phyloP scores from a whole-genome alignment of 495 filamentous ascomycete genomes.

The Penicillium macrosclerotiorum region DNA sequence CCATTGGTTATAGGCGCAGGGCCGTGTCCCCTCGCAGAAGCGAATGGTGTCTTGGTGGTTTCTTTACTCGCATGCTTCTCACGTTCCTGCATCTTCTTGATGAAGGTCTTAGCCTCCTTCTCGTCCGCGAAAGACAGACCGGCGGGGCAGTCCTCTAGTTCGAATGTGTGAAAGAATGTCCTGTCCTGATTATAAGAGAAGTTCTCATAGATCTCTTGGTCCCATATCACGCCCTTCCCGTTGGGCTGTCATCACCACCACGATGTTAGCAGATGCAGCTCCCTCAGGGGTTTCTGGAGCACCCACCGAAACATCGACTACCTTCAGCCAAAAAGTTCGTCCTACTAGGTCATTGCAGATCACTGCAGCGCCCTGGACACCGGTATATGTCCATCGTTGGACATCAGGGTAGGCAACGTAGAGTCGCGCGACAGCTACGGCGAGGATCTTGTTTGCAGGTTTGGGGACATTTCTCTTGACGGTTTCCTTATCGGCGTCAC shows the following conservation, averaged over 20 bases:
- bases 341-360: conserved; percentile 92
- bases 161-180: conserved; percentile 95
- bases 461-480: conserved; percentile 91
- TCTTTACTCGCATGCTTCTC: conserved; percentile 91
- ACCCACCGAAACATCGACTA: conserved; percentile 93
- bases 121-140: conserved; percentile 91
- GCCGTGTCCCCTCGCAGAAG: conserved; percentile 52
- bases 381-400: conserved; percentile 89
- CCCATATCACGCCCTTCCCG: conserved; percentile 91
- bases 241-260: conserved; percentile 53
- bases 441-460: conserved; percentile 90
- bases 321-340: conserved; percentile 93
- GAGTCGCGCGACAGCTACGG: conserved; percentile 87
- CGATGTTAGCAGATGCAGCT: conserved; percentile 15
- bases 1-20: conserved; percentile 46
- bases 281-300: background rate
- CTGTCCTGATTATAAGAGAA: conserved; percentile 95
- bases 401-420: conserved; percentile 89
- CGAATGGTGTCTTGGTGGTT: conserved; percentile 75
- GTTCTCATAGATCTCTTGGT: conserved; percentile 93
- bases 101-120: conserved; percentile 92
- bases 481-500: conserved; percentile 86
- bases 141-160: conserved; percentile 85
- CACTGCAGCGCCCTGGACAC: conserved; percentile 89
- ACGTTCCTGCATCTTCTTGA: conserved; percentile 90